These are phyloP conservation scores for Suillus lakei DNA, from an alignment of 768 basidiomycete genomes.

Conservation along the genomic window DNA sequence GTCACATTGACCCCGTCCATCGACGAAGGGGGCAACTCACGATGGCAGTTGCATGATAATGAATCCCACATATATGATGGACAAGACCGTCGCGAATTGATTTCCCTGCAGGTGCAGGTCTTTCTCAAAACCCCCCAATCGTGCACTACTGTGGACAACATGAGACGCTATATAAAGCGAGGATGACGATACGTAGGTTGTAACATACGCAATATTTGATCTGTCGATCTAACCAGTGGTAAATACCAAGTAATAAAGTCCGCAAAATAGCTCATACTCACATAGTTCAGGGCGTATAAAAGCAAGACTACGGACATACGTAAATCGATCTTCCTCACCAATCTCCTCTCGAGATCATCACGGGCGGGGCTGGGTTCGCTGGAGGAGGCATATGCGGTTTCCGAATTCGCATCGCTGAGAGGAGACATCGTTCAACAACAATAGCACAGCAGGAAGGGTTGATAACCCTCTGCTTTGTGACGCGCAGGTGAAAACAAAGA, in stretches of 20 bases:
- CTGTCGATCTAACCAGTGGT: constrained; percentile 53
- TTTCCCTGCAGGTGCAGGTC: constrained; percentile 61
- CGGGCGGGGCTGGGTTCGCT: background rate
- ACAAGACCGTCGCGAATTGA: constrained; percentile 67
- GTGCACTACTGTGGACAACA: constrained; percentile 54
- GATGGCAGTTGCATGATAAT: constrained; percentile 77
- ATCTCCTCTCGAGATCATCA: background rate
- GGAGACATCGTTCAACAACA: background rate
- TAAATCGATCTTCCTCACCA: constrained; percentile 12
- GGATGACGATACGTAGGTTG: background rate
- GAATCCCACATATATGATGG: constrained; percentile 68
- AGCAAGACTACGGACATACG: constrained; percentile 24
- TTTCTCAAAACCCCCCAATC: constrained; percentile 66
- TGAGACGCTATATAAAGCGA: background rate
- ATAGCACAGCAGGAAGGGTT: background rate
- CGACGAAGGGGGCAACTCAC: constrained; percentile 38
- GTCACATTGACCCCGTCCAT: background rate
- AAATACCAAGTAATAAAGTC: background rate
- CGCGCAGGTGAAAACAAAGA: background rate
- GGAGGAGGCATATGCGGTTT: background rate
- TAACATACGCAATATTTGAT: constrained; percentile 60
- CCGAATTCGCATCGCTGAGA: background rate
- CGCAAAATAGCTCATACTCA: constrained; percentile 6
- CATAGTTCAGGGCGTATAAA: constrained; percentile 28
- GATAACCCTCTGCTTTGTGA: background rate